These are phyloP conservation scores for Crithidia bombi DNA, from an alignment of 208 protist genomes.

Conservation along the genomic window DNA sequence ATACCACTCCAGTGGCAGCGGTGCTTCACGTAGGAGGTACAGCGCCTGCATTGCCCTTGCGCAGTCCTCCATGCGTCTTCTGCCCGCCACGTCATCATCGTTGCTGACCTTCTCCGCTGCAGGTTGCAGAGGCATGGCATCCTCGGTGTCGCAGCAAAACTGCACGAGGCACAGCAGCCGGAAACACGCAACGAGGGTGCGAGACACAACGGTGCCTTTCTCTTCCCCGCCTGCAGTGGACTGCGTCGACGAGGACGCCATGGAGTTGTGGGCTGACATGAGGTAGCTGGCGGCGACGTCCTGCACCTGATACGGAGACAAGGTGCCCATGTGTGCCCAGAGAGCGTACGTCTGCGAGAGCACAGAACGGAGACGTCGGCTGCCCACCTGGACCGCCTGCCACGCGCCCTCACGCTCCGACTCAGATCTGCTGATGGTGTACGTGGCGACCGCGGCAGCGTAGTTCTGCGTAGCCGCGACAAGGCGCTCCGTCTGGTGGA, in stretches of 20 bases:
- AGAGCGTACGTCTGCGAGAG: slow-evolving; percentile 20
- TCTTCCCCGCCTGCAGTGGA: background rate
- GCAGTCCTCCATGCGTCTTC: slow-evolving; percentile 22
- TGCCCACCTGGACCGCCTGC: slow-evolving; percentile 22
- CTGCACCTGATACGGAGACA: slow-evolving; percentile 54
- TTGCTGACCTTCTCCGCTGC: background rate
- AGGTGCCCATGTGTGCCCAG: slow-evolving; percentile 48
- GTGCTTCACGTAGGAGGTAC: slow-evolving; percentile 32
- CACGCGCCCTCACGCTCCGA: background rate
- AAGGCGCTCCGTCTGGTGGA: slow-evolving; percentile 55
- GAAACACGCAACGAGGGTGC: slow-evolving; percentile 70
- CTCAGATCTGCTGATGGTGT: slow-evolving; percentile 1
- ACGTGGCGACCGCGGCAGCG: slow-evolving; percentile 41
- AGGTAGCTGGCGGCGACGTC: slow-evolving; percentile 58
- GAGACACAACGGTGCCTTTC: slow-evolving; percentile 52
- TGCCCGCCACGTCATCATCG: slow-evolving; percentile 6
- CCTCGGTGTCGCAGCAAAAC: slow-evolving; percentile 28
- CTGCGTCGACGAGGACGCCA: background rate
- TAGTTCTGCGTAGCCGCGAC: slow-evolving; percentile 78
- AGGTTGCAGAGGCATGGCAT: background rate
- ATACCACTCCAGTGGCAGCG: slow-evolving; percentile 60
- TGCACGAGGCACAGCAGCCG: slow-evolving; percentile 57
- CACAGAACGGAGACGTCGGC: slow-evolving; percentile 13
- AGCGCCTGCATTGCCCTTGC: slow-evolving; percentile 34
- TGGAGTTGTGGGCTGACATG: slow-evolving; percentile 30